Evolutionary conservation across 2,329 filamentous ascomycete genomes (phyloP).

Genomic region (Colletotrichum spinosum): DNA sequence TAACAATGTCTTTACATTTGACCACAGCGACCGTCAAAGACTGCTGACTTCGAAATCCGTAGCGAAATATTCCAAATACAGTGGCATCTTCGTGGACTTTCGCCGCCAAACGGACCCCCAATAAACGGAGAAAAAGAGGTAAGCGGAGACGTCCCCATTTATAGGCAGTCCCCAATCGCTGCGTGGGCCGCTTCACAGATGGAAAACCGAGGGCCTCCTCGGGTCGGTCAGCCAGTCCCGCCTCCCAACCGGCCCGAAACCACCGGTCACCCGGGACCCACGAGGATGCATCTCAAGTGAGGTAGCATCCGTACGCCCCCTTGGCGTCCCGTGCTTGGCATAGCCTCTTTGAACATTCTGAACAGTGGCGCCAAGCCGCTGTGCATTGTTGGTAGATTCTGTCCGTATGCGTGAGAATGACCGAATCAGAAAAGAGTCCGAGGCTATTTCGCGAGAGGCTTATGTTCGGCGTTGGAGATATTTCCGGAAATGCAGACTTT

Average conservation of each 20-base stretch:
- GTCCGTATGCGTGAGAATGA: background rate
- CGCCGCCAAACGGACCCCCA: too few species aligned
- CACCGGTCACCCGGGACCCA: constrained; percentile 13
- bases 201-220: background rate
- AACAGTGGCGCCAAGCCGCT: background rate
- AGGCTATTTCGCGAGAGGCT: too few species aligned
- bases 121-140: too few species aligned
- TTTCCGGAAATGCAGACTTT: too few species aligned
- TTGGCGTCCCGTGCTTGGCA: constrained; percentile 12
- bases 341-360: background rate
- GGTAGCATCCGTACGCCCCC: background rate
- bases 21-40: too few species aligned
- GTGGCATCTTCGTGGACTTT: too few species aligned
- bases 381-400: background rate
- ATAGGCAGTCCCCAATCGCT: background rate
- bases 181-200: background rate
- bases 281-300: background rate
- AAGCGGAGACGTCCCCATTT: too few species aligned
- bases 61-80: too few species aligned
- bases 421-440: background rate
- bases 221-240: background rate
- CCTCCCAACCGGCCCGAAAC: constrained; percentile 3
- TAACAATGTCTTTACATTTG: too few species aligned
- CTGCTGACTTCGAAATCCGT: too few species aligned
- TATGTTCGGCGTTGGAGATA: too few species aligned